These are phyloP conservation scores for Arachnopeziza araneosa DNA, from an alignment of 2,329 filamentous ascomycete genomes.

Conservation along the genomic window DNA sequence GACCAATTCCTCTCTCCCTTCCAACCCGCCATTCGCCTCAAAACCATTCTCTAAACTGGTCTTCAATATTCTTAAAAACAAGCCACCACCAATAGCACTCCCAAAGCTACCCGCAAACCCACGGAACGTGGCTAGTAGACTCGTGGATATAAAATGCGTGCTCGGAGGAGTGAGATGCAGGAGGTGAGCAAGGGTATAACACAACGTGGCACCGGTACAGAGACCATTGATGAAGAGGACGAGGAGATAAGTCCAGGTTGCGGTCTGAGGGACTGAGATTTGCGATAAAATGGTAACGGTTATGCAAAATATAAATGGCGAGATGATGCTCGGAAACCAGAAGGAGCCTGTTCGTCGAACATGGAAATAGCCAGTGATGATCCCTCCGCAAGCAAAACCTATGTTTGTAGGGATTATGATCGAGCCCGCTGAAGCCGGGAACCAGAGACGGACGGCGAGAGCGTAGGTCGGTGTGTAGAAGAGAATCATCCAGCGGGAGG, in stretches of 20 bases:
- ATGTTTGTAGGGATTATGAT: slow-evolving; percentile 77
- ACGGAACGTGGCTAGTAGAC: slow-evolving; percentile 72
- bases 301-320: slow-evolving; percentile 56
- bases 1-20: slow-evolving; percentile 38
- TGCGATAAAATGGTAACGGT: slow-evolving; percentile 52
- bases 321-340: slow-evolving; percentile 57
- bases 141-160: slow-evolving; percentile 70
- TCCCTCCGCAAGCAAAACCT: slow-evolving; percentile 69
- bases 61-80: slow-evolving; percentile 26
- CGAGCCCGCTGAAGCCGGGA: slow-evolving; percentile 64
- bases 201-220: slow-evolving; percentile 65
- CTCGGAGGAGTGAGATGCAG: slow-evolving; percentile 63
- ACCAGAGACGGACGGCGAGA: slow-evolving; percentile 66
- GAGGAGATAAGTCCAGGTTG: slow-evolving; percentile 49
- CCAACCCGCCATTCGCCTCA: slow-evolving; percentile 25
- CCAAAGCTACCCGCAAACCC: slow-evolving; percentile 80
- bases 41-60: slow-evolving; percentile 32
- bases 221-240: slow-evolving; percentile 67
- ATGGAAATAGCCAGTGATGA: slow-evolving; percentile 70
- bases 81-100: slow-evolving; percentile 69
- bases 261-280: slow-evolving; percentile 47
- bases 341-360: slow-evolving; percentile 69
- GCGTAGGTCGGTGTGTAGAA: slow-evolving; percentile 80
- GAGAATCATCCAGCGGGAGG: slow-evolving; percentile 71
- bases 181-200: slow-evolving; percentile 78